Percentiles rank a stretch among this genome's conserved stretches.
Conservation (phyloP, 2,329 filamentous ascomycete species). For the Cercospora sp. region DNA sequence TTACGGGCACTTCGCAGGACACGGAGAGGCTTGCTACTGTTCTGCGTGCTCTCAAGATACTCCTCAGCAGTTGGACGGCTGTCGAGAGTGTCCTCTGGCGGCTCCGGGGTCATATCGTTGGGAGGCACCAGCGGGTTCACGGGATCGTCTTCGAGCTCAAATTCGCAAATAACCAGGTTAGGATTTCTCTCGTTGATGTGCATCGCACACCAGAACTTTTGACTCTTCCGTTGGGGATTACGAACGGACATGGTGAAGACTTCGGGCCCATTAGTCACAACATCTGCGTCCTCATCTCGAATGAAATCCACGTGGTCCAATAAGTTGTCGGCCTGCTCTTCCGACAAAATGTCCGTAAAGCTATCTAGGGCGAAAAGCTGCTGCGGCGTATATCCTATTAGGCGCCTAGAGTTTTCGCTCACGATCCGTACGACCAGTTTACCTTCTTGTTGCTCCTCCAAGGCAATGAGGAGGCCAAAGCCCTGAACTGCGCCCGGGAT, state of each 20-base stretch:
- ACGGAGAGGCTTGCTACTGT: conserved; percentile 73
- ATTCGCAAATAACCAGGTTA: conserved; percentile 79
- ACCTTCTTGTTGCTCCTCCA: conserved; percentile 69
- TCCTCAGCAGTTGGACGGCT: conserved; percentile 74
- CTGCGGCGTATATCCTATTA: conserved; percentile 75
- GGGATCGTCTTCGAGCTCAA: conserved; percentile 78
- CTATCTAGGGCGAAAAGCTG: conserved; percentile 72
- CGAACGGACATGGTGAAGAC: conserved; percentile 78
- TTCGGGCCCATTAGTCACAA: conserved; percentile 74
- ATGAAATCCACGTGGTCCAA: conserved; percentile 88
- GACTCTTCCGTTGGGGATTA: conserved; percentile 54
- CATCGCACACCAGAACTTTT: conserved; percentile 84
- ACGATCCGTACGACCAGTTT: conserved; percentile 70
- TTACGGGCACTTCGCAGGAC: conserved; percentile 74
- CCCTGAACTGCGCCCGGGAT: conserved; percentile 79
- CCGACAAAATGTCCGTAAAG: conserved; percentile 80
- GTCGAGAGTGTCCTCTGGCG: conserved; percentile 71
- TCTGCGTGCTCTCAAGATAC: conserved; percentile 71
- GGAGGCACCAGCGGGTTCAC: conserved; percentile 66
- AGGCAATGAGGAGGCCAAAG: conserved; percentile 74
- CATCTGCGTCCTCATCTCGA: conserved; percentile 76
- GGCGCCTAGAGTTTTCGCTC: conserved; percentile 74
- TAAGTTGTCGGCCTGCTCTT: conserved; percentile 81
- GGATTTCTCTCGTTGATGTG: conserved; percentile 70
- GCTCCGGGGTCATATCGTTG: conserved; percentile 60